phyloP scores from a whole-genome alignment of 352 stramenopile species.

The Pythium phragmiticola region DNA sequence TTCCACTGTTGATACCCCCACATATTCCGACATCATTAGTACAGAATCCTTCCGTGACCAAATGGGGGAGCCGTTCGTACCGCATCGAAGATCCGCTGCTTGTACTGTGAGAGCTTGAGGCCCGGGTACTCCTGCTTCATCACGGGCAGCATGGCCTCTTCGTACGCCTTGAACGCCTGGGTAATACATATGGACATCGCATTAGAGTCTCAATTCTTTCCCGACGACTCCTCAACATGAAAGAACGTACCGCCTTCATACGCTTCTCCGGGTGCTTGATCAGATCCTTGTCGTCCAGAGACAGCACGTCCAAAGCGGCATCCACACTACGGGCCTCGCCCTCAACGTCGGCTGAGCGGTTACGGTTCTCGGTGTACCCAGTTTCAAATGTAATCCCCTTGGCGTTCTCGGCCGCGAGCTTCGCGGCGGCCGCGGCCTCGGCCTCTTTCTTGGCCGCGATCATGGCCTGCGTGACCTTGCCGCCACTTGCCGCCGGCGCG shows the following conservation, averaged over 20 bases:
- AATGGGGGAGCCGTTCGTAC: conserved; percentile 29
- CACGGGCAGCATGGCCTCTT: conserved; percentile 69
- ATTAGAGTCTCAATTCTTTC: background rate
- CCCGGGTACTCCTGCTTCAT: conserved; percentile 68
- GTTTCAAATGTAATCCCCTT: conserved; percentile 75
- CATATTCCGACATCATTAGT: background rate
- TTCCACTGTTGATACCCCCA: conserved; percentile 46
- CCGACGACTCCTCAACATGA: background rate
- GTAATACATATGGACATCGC: background rate
- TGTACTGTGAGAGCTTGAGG: conserved; percentile 83
- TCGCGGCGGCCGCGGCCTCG: conserved; percentile 33
- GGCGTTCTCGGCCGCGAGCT: conserved; percentile 32
- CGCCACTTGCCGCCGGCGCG: conserved; percentile 23
- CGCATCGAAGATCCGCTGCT: conserved; percentile 74
- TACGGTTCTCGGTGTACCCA: conserved; percentile 54
- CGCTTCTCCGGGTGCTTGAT: conserved; percentile 68
- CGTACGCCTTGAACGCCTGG: conserved; percentile 77
- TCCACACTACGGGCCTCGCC: conserved; percentile 65
- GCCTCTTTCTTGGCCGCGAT: conserved; percentile 46
- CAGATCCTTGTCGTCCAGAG: conserved; percentile 45
- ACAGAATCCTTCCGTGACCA: background rate
- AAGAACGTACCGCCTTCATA: conserved; percentile 51
- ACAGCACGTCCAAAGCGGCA: conserved; percentile 59
- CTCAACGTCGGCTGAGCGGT: conserved; percentile 40
- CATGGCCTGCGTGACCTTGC: conserved; percentile 59